phyloP scores from a whole-genome alignment of 441 rosid species.

The Euphorbia schlechtendalii region DNA sequence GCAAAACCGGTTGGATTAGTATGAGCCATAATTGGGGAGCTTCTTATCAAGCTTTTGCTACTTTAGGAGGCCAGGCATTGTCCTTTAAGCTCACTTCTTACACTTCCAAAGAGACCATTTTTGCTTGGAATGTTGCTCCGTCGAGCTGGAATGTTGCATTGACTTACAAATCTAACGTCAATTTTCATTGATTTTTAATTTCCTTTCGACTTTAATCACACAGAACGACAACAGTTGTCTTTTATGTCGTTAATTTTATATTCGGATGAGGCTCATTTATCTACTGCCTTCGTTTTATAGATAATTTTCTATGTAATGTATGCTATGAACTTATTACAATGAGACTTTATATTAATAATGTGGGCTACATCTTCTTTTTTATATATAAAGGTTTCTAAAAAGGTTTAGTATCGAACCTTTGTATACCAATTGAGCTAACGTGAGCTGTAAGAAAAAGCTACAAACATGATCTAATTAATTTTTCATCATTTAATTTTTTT shows the following conservation, averaged over 20 bases:
- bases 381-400: no score
- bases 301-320: neutral
- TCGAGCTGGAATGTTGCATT: slow-evolving; percentile 49
- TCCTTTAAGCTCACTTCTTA: slow-evolving; percentile 73
- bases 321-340: neutral
- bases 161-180: slow-evolving; percentile 41
- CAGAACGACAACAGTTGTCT: no score
- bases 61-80: slow-evolving; percentile 62
- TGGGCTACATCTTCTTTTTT: no score
- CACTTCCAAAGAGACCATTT: slow-evolving; percentile 47
- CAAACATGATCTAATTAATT: no score
- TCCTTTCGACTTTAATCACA: neutral
- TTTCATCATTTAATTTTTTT: no score
- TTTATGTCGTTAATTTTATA: no score
- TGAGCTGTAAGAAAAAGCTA: no score
- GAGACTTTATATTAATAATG: neutral
- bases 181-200: slow-evolving; percentile 44
- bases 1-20: slow-evolving; percentile 66
- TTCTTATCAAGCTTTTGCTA: slow-evolving; percentile 77
- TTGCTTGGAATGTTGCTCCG: slow-evolving; percentile 64
- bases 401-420: no score
- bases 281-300: neutral
- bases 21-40: slow-evolving; percentile 97
- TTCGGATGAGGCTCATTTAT: neutral
- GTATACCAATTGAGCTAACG: no score